These are phyloP conservation scores for Vairimorpha apis DNA, from an alignment of 371 early-diverging fungal species.

Conservation along the genomic window DNA sequence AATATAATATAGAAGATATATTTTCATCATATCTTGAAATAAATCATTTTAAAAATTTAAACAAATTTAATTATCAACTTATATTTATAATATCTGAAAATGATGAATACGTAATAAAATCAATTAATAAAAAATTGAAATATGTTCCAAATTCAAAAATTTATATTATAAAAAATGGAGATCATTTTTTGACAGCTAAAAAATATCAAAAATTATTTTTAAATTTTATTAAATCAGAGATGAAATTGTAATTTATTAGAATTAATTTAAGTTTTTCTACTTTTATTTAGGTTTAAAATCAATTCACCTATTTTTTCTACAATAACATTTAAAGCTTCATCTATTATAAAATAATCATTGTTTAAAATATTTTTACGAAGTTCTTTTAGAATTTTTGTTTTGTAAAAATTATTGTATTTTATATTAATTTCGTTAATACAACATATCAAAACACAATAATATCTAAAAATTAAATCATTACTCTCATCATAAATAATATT, in stretches of 20 bases:
- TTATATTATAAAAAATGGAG: conserved; percentile 26
- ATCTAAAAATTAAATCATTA: neutral
- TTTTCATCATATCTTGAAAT: conserved; percentile 50
- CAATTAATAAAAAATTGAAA: conserved; percentile 20
- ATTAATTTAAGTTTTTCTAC: too few species aligned
- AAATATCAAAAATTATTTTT: conserved; percentile 16
- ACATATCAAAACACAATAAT: neutral
- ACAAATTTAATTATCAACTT: conserved; percentile 21
- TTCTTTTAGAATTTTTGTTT: neutral
- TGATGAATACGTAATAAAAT: conserved; percentile 49
- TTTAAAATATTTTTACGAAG: neutral
- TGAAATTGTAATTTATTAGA: neutral
- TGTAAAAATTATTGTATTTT: conserved; percentile 1
- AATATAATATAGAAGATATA: conserved; percentile 56
- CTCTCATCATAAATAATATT: neutral
- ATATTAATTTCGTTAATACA: neutral
- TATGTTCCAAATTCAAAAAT: conserved; percentile 24
- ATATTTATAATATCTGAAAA: conserved; percentile 46
- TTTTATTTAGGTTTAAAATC: neutral
- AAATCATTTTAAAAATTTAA: conserved; percentile 24
- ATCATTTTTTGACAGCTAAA: conserved; percentile 27
- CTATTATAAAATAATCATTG: neutral
- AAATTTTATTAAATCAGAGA: conserved; percentile 6
- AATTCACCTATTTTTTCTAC: conserved; percentile 11
- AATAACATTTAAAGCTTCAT: neutral